Conservation (phyloP, 2,329 filamentous ascomycete species). For the Boeremia exigua region DNA sequence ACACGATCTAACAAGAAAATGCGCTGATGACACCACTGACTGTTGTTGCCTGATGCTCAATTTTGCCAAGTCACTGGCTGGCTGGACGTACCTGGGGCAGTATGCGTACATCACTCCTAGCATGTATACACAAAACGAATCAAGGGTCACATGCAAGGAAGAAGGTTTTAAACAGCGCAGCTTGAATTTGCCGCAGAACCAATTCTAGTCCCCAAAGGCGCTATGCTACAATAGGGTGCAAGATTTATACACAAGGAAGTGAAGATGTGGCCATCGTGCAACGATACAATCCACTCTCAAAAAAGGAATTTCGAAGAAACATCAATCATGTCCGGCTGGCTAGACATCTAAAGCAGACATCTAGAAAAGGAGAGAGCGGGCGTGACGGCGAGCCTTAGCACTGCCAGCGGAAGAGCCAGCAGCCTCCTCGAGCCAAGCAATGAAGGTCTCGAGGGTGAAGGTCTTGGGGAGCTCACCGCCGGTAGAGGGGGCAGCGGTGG, state of each 20-base stretch:
- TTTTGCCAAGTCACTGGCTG: no score
- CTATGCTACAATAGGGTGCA: slow-evolving; percentile 6
- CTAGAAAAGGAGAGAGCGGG: slow-evolving; percentile 32
- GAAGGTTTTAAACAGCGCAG: neutral
- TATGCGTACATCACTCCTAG: no score
- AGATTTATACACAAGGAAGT: slow-evolving; percentile 7
- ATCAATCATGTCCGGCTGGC: slow-evolving; percentile 4
- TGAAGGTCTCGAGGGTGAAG: slow-evolving; percentile 45
- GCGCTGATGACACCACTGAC: no score
- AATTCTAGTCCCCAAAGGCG: slow-evolving; percentile 1
- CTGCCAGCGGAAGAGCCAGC: slow-evolving; percentile 15
- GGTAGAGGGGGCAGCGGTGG: slow-evolving; percentile 20
- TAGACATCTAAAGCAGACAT: neutral
- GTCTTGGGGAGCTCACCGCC: slow-evolving; percentile 30
- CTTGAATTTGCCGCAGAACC: neutral
- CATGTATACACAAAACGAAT: no score
- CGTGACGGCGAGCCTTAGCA: slow-evolving; percentile 36
- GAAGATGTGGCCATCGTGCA: slow-evolving; percentile 6
- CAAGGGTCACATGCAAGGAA: neutral
- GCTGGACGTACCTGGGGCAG: no score
- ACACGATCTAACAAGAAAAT: no score
- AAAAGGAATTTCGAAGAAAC: slow-evolving; percentile 2
- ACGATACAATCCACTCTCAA: slow-evolving; percentile 11
- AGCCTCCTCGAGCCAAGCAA: slow-evolving; percentile 41
- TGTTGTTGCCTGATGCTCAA: no score